phyloP scores from a whole-genome alignment of 768 basidiomycete species.

The Cantharellus cinnabarinus region DNA sequence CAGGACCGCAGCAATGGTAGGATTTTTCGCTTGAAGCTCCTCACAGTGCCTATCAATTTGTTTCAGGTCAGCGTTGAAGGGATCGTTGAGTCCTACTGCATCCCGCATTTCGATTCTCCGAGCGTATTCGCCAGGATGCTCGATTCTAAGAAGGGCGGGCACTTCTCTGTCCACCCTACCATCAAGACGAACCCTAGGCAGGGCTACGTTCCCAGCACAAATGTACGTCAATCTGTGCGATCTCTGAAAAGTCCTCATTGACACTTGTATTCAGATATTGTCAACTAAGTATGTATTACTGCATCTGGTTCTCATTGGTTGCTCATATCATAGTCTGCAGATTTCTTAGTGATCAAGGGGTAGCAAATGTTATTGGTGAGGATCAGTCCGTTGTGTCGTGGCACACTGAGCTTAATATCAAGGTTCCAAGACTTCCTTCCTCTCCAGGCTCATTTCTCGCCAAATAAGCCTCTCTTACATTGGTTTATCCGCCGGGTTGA shows the following conservation, averaged over 20 bases:
- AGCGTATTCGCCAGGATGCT: constrained; percentile 79
- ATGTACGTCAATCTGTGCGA: constrained; percentile 25
- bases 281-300: constrained; percentile 45
- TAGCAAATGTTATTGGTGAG: constrained; percentile 60
- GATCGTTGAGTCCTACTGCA: constrained; percentile 70
- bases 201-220: constrained; percentile 64
- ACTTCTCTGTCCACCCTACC: constrained; percentile 72
- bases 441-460: constrained; percentile 20
- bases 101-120: constrained; percentile 86
- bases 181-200: constrained; percentile 55
- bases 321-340: constrained; percentile 12
- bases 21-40: constrained; percentile 26
- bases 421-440: constrained; percentile 49
- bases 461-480: constrained; percentile 43
- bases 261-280: constrained; percentile 30
- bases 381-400: background rate
- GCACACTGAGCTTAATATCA: background rate
- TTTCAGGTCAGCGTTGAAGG: background rate
- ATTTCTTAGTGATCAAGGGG: constrained; percentile 75
- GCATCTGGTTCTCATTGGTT: background rate
- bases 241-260: background rate
- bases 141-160: constrained; percentile 79
- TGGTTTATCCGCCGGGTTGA: constrained; percentile 78
- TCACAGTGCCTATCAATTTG: constrained; percentile 18
- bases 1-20: constrained; percentile 55